Percentiles rank a stretch among this genome's conserved stretches.
Evolutionary conservation across 148 eudicot genomes (phyloP).

Genomic region (Oxyria digyna): DNA sequence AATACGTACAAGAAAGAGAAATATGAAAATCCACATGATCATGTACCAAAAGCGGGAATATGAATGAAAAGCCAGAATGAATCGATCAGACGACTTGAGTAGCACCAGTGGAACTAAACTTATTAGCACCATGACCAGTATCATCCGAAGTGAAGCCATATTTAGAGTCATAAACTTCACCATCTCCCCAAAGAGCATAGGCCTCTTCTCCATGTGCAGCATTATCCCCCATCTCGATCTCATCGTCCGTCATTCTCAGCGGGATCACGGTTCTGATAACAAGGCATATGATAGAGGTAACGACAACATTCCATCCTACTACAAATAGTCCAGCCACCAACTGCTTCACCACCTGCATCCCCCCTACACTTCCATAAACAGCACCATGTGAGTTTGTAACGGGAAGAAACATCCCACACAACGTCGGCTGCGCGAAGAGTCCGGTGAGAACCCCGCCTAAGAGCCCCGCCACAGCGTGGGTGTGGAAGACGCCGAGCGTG

Average conservation of each 20-base stretch:
- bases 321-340: constrained; percentile 38
- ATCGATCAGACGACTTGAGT: constrained; percentile 32
- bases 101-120: constrained; percentile 26
- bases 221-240: constrained; percentile 44
- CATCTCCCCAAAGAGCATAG: constrained; percentile 66
- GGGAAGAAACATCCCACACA: constrained; percentile 27
- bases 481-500: constrained; percentile 63
- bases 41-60: too few relatives aligned
- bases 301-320: constrained; percentile 46
- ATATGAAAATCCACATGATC: too few relatives aligned
- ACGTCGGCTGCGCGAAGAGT: constrained; percentile 37
- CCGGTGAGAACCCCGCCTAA: constrained; percentile 51
- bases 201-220: constrained; percentile 74
- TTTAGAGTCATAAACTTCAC: constrained; percentile 36
- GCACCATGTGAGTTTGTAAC: constrained; percentile 29
- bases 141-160: constrained; percentile 19
- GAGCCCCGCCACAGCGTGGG: constrained; percentile 56
- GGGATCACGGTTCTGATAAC: constrained; percentile 26
- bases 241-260: constrained; percentile 43
- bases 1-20: too few relatives aligned
- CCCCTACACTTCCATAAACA: constrained; percentile 39
- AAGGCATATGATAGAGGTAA: constrained; percentile 34
- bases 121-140: background rate
- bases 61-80: too few relatives aligned
- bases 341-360: constrained; percentile 36